These are phyloP conservation scores for Macrophomina tecta DNA, from an alignment of 2,329 filamentous ascomycete species.

Conservation along the genomic window DNA sequence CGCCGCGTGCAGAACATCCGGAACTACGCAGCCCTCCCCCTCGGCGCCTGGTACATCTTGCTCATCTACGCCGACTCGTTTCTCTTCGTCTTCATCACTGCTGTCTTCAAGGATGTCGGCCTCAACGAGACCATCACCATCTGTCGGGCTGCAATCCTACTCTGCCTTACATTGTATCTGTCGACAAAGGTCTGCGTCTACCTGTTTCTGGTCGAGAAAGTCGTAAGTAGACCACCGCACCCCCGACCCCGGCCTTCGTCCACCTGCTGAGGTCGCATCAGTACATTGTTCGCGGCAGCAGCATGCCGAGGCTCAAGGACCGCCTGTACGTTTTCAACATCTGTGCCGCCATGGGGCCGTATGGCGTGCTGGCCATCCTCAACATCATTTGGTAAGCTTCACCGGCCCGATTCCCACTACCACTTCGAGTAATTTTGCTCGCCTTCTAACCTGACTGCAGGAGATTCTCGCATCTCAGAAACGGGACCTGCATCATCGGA, in stretches of 20 bases:
- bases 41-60: background rate
- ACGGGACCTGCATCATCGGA: constrained; percentile 61
- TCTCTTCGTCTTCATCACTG: constrained; percentile 18
- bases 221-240: background rate
- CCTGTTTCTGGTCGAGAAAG: constrained; percentile 16
- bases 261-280: background rate
- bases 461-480: constrained; percentile 8
- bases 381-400: constrained; percentile 11
- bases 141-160: constrained; percentile 5
- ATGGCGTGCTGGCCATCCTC: constrained; percentile 14
- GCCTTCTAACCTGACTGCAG: background rate
- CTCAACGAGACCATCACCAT: constrained; percentile 8
- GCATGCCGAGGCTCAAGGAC: background rate
- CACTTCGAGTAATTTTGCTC: background rate
- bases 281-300: constrained; percentile 21
- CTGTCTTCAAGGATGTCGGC: constrained; percentile 19
- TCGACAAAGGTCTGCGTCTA: constrained; percentile 18
- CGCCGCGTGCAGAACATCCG: constrained; percentile 5
- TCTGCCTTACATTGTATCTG: constrained; percentile 10
- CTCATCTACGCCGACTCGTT: constrained; percentile 10
- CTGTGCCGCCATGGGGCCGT: background rate
- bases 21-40: background rate
- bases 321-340: constrained; percentile 12
- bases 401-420: background rate
- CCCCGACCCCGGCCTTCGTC: background rate